Evolutionary conservation across 2,329 filamentous ascomycete species (phyloP).

Genomic region (Colletotrichum aenigma): DNA sequence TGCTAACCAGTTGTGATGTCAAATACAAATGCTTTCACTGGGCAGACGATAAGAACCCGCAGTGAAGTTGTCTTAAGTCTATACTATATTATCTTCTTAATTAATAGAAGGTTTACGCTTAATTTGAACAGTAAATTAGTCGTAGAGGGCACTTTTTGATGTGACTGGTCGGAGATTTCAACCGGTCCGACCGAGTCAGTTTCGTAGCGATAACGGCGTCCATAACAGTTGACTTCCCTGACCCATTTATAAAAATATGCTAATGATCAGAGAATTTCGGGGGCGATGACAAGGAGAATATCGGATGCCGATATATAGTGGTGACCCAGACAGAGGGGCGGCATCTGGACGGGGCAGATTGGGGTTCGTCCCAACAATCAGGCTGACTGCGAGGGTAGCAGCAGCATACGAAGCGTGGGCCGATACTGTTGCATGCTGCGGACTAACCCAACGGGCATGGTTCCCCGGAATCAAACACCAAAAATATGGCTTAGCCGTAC

Average conservation of each 20-base stretch:
- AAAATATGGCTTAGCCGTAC: neutral
- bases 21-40: no score
- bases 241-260: fast-evolving
- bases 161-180: no score
- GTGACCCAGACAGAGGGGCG: neutral
- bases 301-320: neutral
- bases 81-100: no score
- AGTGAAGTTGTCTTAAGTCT: no score
- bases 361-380: neutral
- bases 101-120: no score
- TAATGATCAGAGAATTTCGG: neutral
- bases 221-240: neutral
- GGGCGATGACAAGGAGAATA: neutral
- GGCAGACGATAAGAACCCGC: no score
- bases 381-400: neutral
- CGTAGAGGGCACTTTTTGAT: no score
- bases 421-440: neutral
- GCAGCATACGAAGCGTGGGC: neutral
- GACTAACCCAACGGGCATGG: neutral
- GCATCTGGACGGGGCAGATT: neutral
- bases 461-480: neutral
- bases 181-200: neutral
- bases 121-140: no score
- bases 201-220: neutral
- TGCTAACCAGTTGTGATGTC: neutral